Evolutionary conservation across 2,329 filamentous ascomycete genomes (phyloP).

Genomic region (Sporothrix pseudoabietina): DNA sequence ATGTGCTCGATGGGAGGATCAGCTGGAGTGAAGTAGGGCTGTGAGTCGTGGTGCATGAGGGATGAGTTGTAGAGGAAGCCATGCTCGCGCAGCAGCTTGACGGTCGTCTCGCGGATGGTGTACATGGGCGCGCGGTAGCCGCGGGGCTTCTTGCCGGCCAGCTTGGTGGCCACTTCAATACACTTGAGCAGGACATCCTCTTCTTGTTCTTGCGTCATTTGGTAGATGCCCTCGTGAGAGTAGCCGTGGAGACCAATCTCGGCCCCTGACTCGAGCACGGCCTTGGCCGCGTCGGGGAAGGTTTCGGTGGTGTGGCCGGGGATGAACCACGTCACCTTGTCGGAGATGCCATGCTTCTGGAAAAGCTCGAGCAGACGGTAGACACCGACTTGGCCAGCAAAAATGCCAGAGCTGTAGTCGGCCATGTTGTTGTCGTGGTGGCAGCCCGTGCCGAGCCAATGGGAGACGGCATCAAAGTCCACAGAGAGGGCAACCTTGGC

Average conservation of each 20-base stretch:
- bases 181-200: constrained; percentile 70
- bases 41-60: constrained; percentile 66
- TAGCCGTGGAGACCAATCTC: constrained; percentile 51
- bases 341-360: constrained; percentile 66
- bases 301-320: constrained; percentile 53
- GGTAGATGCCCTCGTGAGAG: constrained; percentile 46
- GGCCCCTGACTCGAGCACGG: constrained; percentile 50
- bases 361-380: constrained; percentile 69
- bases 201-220: constrained; percentile 71
- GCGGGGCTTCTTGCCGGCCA: constrained; percentile 60
- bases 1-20: constrained; percentile 57
- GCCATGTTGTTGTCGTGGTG: constrained; percentile 53
- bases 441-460: constrained; percentile 56
- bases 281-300: constrained; percentile 48
- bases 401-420: constrained; percentile 52
- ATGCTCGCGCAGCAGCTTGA: constrained; percentile 62
- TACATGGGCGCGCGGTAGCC: constrained; percentile 59
- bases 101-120: constrained; percentile 49
- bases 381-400: constrained; percentile 56
- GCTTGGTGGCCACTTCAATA: constrained; percentile 38
- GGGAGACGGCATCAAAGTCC: constrained; percentile 58
- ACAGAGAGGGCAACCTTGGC: constrained; percentile 41
- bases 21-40: constrained; percentile 64
- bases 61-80: constrained; percentile 70
- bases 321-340: constrained; percentile 60